Conservation (phyloP, 2,329 filamentous ascomycete genomes). For the Fusarium begoniae region DNA sequence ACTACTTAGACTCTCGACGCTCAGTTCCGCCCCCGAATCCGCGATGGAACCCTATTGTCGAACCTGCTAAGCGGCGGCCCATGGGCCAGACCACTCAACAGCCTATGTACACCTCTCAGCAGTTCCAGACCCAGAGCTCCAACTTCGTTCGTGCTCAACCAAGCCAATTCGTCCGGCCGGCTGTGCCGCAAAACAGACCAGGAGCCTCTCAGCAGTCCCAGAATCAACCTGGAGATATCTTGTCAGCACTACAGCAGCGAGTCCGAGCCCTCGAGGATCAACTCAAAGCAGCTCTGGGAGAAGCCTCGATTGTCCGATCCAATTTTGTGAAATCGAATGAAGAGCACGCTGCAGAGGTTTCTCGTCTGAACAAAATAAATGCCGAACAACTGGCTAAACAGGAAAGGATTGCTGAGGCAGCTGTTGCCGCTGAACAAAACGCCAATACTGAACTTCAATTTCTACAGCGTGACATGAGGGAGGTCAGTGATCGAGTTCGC, state of each 20-base stretch:
- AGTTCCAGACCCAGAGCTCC: slow-evolving; percentile 44
- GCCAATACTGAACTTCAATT: slow-evolving; percentile 77
- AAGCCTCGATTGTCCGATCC: slow-evolving; percentile 77
- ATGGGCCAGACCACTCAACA: slow-evolving; percentile 28
- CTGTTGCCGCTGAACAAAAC: slow-evolving; percentile 71
- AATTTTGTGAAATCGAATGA: slow-evolving; percentile 71
- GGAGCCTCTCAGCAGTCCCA: slow-evolving; percentile 41
- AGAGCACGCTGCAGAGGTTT: slow-evolving; percentile 70
- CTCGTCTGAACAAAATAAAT: slow-evolving; percentile 68
- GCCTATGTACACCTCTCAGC: slow-evolving; percentile 43
- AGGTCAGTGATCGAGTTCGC: slow-evolving; percentile 61
- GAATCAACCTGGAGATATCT: slow-evolving; percentile 47
- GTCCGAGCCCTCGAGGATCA: slow-evolving; percentile 64
- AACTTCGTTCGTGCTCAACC: slow-evolving; percentile 46
- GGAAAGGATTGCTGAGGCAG: slow-evolving; percentile 70
- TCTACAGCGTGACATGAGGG: slow-evolving; percentile 74
- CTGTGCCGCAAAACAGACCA: slow-evolving; percentile 40
- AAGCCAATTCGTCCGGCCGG: slow-evolving; percentile 55
- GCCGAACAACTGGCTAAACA: slow-evolving; percentile 71
- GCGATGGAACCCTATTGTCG: slow-evolving; percentile 50
- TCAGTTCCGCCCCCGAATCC: slow-evolving; percentile 49
- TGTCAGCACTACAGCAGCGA: slow-evolving; percentile 61
- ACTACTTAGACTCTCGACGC: slow-evolving; percentile 35
- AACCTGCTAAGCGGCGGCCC: slow-evolving; percentile 35
- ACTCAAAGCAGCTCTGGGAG: slow-evolving; percentile 71